Conservation (phyloP, 116 monocot genomes). For the Zostera marina region DNA sequence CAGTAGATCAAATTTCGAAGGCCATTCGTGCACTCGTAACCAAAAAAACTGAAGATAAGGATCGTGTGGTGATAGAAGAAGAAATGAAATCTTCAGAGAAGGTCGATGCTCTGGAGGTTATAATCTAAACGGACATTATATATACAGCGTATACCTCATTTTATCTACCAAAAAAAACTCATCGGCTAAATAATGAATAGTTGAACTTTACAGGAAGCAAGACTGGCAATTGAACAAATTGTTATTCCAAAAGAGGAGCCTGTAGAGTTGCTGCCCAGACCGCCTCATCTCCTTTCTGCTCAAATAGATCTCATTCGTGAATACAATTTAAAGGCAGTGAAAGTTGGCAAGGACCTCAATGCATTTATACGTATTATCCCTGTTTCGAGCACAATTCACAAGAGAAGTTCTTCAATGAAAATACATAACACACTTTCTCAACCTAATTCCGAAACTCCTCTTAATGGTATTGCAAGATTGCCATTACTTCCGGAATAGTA, state of each 20-base stretch:
- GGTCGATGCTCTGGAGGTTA: constrained; percentile 65
- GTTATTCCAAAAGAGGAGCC: constrained; percentile 55
- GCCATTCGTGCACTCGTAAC: constrained; percentile 49
- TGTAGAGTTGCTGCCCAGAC: constrained; percentile 63
- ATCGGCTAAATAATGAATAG: neutral
- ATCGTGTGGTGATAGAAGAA: constrained; percentile 14
- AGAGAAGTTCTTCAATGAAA: neutral
- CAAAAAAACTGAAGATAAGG: constrained; percentile 18
- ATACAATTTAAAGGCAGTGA: constrained; percentile 3
- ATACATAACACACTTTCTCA: neutral
- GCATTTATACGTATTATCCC: constrained; percentile 3
- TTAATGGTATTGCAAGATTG: neutral
- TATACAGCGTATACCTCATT: neutral
- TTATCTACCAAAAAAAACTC: neutral
- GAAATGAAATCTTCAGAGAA: constrained; percentile 22
- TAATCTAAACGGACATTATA: neutral
- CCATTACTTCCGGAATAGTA: constrained; percentile 1
- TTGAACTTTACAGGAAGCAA: constrained; percentile 42
- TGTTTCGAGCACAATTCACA: neutral
- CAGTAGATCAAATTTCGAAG: constrained; percentile 48
- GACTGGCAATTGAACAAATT: constrained; percentile 65
- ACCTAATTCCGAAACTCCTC: neutral
- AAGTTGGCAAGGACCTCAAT: constrained; percentile 2
- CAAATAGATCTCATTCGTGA: constrained; percentile 38
- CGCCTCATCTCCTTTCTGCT: constrained; percentile 21